Evolutionary conservation across 2,329 filamentous ascomycete species (phyloP).

Genomic region (Phyllosticta citriasiana): DNA sequence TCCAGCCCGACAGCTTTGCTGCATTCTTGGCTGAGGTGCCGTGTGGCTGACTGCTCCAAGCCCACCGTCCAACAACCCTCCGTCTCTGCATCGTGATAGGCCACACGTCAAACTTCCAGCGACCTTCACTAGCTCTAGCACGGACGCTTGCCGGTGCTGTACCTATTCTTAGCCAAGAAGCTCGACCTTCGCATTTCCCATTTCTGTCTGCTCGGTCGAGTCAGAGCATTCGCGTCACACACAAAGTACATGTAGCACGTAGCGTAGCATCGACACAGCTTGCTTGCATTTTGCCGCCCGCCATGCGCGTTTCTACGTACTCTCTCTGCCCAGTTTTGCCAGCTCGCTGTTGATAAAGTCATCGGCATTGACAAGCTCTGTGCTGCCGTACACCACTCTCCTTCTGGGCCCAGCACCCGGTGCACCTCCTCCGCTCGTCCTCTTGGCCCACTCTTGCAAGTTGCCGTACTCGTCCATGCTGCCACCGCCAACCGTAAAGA

Average conservation of each 20-base stretch:
- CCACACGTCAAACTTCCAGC: background rate
- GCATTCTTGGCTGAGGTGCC: background rate
- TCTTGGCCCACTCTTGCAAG: constrained; percentile 85
- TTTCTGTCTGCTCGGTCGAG: background rate
- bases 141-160: background rate
- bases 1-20: background rate
- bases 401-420: constrained; percentile 51
- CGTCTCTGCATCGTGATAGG: background rate
- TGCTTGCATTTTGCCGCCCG: background rate
- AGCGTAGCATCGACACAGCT: background rate
- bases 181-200: background rate
- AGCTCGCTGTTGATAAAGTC: constrained; percentile 52
- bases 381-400: constrained; percentile 89
- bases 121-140: background rate
- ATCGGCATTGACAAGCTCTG: constrained; percentile 56
- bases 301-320: constrained; percentile 20
- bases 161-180: background rate
- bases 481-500: constrained; percentile 87
- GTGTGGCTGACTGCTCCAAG: background rate
- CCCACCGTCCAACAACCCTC: background rate
- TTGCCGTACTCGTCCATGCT: constrained; percentile 99
- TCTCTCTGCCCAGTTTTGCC: constrained; percentile 47
- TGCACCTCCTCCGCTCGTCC: constrained; percentile 52
- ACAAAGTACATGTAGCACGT: no score
- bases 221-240: background rate